Evolutionary conservation across 2,329 filamentous ascomycete genomes (phyloP).

Genomic region (Botryotinia calthae): DNA sequence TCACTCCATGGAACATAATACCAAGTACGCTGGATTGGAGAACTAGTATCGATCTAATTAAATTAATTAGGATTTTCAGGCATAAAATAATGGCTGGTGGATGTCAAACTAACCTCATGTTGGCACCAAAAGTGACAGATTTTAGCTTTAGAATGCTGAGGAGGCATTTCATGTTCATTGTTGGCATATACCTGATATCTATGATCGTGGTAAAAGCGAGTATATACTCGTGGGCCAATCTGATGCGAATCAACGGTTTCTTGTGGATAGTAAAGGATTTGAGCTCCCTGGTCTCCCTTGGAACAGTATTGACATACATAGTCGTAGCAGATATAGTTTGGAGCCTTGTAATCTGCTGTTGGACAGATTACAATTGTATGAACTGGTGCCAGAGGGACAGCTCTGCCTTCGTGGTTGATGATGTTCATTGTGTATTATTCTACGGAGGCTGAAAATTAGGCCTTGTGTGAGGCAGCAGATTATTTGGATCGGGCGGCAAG

Average conservation of each 20-base stretch:
- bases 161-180: neutral
- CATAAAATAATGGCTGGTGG: too few species aligned
- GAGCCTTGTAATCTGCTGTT: neutral
- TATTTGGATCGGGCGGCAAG: neutral
- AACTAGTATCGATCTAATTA: neutral
- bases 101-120: neutral
- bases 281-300: neutral
- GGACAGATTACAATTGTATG: neutral
- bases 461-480: neutral
- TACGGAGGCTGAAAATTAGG: neutral
- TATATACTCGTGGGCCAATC: neutral
- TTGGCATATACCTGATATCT: neutral
- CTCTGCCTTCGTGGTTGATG: too few species aligned
- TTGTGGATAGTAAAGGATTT: neutral
- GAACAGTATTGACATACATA: neutral
- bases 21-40: neutral
- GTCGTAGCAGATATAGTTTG: neutral
- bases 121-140: constrained; percentile 10
- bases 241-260: neutral
- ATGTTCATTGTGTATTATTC: neutral
- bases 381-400: neutral
- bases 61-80: neutral
- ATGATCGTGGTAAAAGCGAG: neutral
- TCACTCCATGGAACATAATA: neutral
- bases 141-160: neutral